Evolutionary conservation across 306 rosid species (phyloP).

Genomic region (Cajanus cajan): DNA sequence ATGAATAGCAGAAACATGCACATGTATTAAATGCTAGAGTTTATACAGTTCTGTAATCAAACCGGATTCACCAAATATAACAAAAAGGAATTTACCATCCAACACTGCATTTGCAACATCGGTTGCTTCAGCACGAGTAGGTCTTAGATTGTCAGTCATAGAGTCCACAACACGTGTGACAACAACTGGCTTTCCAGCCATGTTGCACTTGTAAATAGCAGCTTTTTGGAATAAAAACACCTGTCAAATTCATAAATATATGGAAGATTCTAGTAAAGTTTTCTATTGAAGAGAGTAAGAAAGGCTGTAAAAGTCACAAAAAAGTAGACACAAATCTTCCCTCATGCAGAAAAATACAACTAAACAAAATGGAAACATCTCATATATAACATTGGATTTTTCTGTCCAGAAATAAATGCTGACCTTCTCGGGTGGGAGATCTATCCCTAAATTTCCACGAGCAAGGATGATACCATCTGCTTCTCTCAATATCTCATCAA

Average conservation of each 20-base stretch:
- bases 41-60: background rate
- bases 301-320: background rate
- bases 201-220: slow-evolving; percentile 95
- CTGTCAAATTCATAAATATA: slow-evolving; percentile 39
- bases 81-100: slow-evolving; percentile 60
- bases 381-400: background rate
- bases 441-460: slow-evolving; percentile 91
- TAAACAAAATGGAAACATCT: slow-evolving; percentile 12
- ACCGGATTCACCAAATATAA: slow-evolving; percentile 11
- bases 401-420: slow-evolving; percentile 30
- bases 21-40: background rate
- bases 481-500: slow-evolving; percentile 81
- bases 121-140: slow-evolving; percentile 99
- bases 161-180: slow-evolving; percentile 96
- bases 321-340: background rate
- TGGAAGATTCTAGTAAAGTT: background rate
- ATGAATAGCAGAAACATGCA: slow-evolving; percentile 5
- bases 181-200: slow-evolving; percentile 98
- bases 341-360: background rate
- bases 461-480: slow-evolving; percentile 83
- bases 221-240: slow-evolving; percentile 93
- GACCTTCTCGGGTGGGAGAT: slow-evolving; percentile 95
- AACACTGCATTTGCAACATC: slow-evolving; percentile 99
- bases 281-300: background rate
- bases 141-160: slow-evolving; percentile 94